These are phyloP conservation scores for Phylloporus sp. DNA, from an alignment of 768 basidiomycete species.

Conservation along the genomic window DNA sequence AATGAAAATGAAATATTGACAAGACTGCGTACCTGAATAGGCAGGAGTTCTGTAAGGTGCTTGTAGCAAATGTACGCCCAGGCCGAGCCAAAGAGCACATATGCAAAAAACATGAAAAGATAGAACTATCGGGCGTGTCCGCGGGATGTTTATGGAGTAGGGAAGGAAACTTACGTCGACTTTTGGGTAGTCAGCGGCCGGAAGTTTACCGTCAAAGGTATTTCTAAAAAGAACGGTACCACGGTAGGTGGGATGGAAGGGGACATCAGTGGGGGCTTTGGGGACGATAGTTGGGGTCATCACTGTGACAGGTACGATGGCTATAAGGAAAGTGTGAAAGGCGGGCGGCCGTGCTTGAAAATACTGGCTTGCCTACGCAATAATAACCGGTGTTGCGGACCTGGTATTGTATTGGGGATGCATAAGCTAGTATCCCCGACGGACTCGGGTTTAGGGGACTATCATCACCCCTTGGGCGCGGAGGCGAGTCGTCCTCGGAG, in stretches of 20 bases:
- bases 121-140: constrained; percentile 65
- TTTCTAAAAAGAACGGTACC: constrained; percentile 85
- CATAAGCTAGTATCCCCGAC: constrained; percentile 49
- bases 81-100: constrained; percentile 54
- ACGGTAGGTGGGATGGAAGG: constrained; percentile 70
- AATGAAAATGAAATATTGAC: not conserved
- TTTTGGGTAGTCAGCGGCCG: constrained; percentile 96
- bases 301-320: constrained; percentile 86
- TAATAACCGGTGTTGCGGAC: constrained; percentile 92
- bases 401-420: constrained; percentile 71
- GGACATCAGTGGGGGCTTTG: constrained; percentile 45
- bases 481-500: constrained; percentile 42
- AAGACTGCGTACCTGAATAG: constrained; percentile 63
- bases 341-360: not conserved
- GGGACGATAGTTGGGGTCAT: constrained; percentile 34
- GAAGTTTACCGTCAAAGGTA: constrained; percentile 79
- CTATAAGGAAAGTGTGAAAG: constrained; percentile 35
- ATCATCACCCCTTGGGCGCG: constrained; percentile 34
- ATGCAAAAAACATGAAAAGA: constrained; percentile 76
- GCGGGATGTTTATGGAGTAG: not conserved
- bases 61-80: constrained; percentile 87
- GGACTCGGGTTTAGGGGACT: constrained; percentile 45
- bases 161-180: constrained; percentile 63
- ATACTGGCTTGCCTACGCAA: constrained; percentile 76
- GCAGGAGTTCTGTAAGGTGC: constrained; percentile 78